A percentile compares a stretch with the other conserved stretches of the same genome.
Conservation (phyloP, 768 basidiomycete genomes). For the Podaxis carcinomalis region DNA sequence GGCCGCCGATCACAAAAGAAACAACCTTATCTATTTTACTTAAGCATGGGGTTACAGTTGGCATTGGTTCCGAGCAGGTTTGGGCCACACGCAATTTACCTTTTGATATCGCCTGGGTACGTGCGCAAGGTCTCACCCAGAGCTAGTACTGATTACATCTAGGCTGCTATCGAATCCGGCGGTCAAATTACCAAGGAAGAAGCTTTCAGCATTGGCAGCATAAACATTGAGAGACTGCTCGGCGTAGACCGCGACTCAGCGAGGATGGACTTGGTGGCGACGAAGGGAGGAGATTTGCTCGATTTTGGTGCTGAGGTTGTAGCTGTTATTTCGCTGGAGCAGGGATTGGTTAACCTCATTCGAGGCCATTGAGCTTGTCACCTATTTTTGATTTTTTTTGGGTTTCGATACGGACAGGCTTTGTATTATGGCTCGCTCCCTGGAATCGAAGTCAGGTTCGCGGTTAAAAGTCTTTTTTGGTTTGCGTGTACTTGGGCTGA, state of each 20-base stretch:
- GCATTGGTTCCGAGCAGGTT: slow-evolving; percentile 55
- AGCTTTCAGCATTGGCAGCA: slow-evolving; percentile 43
- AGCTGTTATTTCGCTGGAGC: slow-evolving; percentile 47
- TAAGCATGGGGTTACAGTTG: slow-evolving; percentile 68
- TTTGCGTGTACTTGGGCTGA: too few relatives aligned
- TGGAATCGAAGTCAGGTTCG: too few relatives aligned
- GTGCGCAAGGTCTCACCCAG: slow-evolving; percentile 18
- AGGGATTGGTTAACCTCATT: slow-evolving; percentile 34
- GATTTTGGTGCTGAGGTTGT: slow-evolving; percentile 43
- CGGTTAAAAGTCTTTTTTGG: too few relatives aligned
- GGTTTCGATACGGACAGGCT: not conserved
- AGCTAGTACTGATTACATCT: not conserved
- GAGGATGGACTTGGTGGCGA: slow-evolving; percentile 53
- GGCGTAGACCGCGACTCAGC: slow-evolving; percentile 29
- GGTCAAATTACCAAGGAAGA: slow-evolving; percentile 35
- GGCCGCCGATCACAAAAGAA: slow-evolving; percentile 62
- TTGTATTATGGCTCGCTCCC: not conserved
- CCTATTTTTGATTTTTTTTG: not conserved
- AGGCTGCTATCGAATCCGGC: slow-evolving; percentile 43
- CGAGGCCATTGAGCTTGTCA: not conserved
- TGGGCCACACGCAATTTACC: slow-evolving; percentile 75
- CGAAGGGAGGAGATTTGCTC: slow-evolving; percentile 48
- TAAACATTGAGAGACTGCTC: slow-evolving; percentile 38
- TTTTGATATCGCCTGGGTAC: slow-evolving; percentile 81
- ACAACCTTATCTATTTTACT: slow-evolving; percentile 57